Evolutionary conservation across 305 asterid species (phyloP).

Genomic region (Rubia peregrina): DNA sequence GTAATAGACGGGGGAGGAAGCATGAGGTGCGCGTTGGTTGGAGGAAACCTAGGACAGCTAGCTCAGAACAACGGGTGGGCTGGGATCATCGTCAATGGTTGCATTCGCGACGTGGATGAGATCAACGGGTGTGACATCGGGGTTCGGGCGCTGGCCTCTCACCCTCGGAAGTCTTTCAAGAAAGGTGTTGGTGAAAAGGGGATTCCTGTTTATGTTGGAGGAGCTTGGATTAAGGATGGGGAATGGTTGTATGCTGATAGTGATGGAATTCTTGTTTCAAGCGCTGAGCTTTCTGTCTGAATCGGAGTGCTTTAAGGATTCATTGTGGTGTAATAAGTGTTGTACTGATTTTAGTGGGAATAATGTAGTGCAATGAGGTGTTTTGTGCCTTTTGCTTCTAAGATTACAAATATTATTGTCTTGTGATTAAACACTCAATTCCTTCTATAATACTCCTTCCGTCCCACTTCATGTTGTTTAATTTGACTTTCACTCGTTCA

Average conservation of each 20-base stretch:
- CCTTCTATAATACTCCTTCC: no score
- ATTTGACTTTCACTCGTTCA: no score
- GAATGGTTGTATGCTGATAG: conserved; percentile 95
- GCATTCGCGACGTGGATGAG: conserved; percentile 83
- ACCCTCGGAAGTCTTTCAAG: conserved; percentile 69
- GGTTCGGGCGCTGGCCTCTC: conserved; percentile 74
- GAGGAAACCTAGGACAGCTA: conserved; percentile 68
- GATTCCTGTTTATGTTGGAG: conserved; percentile 43
- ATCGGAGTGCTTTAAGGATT: neutral
- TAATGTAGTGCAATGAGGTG: neutral
- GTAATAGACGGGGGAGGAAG: conserved; percentile 90
- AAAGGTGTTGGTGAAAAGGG: conserved; percentile 62
- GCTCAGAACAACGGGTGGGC: conserved; percentile 86
- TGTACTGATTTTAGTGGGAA: neutral
- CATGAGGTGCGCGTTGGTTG: conserved; percentile 77
- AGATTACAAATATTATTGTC: no score
- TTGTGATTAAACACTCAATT: no score
- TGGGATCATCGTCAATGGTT: conserved; percentile 67
- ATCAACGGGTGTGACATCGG: conserved; percentile 79
- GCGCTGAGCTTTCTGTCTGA: conserved; percentile 50
- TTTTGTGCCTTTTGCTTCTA: neutral
- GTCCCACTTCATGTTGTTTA: no score
- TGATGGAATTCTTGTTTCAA: conserved; percentile 75
- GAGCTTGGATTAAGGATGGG: conserved; percentile 52
- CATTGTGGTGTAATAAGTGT: neutral